phyloP scores from a whole-genome alignment of 169 alveolate genomes.

The Plasmodium chabaudi region DNA sequence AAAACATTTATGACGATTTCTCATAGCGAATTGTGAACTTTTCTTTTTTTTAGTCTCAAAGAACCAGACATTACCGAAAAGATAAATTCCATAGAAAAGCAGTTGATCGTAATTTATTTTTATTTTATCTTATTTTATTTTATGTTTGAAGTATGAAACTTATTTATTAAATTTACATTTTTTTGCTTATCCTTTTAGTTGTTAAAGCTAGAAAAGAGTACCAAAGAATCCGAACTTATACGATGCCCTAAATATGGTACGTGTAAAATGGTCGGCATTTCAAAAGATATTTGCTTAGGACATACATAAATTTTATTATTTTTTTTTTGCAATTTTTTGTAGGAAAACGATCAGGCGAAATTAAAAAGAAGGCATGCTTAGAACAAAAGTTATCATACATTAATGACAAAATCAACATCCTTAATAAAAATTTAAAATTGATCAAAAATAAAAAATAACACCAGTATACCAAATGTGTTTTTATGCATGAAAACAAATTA shows the following conservation, averaged over 20 bases:
- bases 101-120: constrained; percentile 28
- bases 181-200: constrained; percentile 10
- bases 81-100: constrained; percentile 51
- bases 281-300: neutral
- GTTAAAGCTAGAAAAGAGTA: constrained; percentile 28
- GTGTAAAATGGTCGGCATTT: neutral
- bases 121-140: neutral
- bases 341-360: constrained; percentile 66
- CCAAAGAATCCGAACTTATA: constrained; percentile 37
- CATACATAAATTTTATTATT: neutral
- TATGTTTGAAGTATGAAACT: neutral
- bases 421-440: constrained; percentile 37
- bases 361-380: constrained; percentile 43
- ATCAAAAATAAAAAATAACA: constrained; percentile 2
- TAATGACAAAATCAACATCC: constrained; percentile 56
- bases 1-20: too few species aligned
- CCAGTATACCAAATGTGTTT: neutral
- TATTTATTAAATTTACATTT: neutral
- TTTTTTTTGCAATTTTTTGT: neutral
- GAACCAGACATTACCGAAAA: constrained; percentile 8
- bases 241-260: constrained; percentile 49
- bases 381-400: constrained; percentile 23
- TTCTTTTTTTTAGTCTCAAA: constrained; percentile 1
- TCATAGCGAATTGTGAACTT: too few species aligned
- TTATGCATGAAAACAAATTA: neutral